Conservation (phyloP, 2,329 filamentous ascomycete species). For the Colletotrichum graminicola region DNA sequence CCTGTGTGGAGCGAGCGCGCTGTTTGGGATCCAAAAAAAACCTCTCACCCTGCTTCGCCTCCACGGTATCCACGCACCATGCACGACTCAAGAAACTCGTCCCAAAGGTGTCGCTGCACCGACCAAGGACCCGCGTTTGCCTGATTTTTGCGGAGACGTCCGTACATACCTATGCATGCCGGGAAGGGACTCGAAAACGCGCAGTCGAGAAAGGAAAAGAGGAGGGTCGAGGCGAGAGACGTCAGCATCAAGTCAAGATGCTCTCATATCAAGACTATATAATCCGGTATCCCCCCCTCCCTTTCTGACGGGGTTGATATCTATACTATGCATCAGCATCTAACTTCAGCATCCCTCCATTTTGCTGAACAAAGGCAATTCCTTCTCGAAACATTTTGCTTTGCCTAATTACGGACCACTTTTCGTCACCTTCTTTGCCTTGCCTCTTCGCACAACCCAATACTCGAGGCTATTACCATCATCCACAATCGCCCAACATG, state of each 20-base stretch:
- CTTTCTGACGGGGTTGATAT: neutral
- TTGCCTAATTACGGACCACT: neutral
- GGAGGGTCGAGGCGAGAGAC: conserved; percentile 19
- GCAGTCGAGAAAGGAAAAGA: conserved; percentile 5
- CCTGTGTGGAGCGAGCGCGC: conserved; percentile 29
- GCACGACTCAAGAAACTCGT: conserved; percentile 42
- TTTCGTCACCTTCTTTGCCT: neutral
- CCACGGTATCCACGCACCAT: conserved; percentile 41
- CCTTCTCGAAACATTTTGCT: conserved; percentile 10
- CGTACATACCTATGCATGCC: conserved; percentile 3
- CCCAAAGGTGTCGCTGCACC: conserved; percentile 32
- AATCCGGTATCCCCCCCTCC: conserved; percentile 3
- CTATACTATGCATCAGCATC: neutral
- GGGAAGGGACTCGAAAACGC: conserved; percentile 6
- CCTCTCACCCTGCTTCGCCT: conserved; percentile 40
- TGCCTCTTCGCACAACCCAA: neutral
- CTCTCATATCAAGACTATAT: conserved; percentile 35
- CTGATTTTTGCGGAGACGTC: conserved; percentile 42
- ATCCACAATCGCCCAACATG: conserved; percentile 25
- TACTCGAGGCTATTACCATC: neutral
- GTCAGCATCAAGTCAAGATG: conserved; percentile 40
- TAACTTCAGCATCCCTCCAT: neutral
- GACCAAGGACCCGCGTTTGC: conserved; percentile 40
- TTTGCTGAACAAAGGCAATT: neutral
- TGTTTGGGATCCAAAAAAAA: conserved; percentile 40